Conservation (phyloP, 495 filamentous ascomycete genomes). For the Lentithecium fluviatile region DNA sequence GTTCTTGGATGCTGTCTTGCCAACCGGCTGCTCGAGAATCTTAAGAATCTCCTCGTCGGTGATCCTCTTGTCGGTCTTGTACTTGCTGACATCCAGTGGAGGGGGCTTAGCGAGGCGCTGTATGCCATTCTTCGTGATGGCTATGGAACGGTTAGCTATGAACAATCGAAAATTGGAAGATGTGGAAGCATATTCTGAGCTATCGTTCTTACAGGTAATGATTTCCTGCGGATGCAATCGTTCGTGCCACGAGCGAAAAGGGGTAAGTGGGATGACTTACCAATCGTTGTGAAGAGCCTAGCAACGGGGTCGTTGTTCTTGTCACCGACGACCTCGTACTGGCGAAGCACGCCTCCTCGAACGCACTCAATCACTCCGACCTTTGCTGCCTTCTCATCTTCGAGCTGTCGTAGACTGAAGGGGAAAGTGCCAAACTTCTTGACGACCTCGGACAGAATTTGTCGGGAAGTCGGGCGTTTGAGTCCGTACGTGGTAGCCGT, state of each 20-base stretch:
- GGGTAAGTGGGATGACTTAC: conserved; percentile 50
- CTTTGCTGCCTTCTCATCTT: conserved; percentile 95
- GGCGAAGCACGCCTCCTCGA: conserved; percentile 80
- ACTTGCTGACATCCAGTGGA: conserved; percentile 67
- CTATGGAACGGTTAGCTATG: conserved; percentile 46
- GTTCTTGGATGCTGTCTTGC: conserved; percentile 69
- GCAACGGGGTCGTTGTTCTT: conserved; percentile 81
- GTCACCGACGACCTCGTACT: conserved; percentile 93
- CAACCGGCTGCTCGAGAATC: conserved; percentile 83
- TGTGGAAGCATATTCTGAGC: not conserved
- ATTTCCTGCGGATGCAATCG: not conserved
- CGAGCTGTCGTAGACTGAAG: conserved; percentile 94
- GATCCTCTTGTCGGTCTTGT: conserved; percentile 96
- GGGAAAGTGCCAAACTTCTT: conserved; percentile 98
- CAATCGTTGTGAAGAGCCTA: conserved; percentile 83
- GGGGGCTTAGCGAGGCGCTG: conserved; percentile 77
- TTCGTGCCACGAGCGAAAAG: not conserved
- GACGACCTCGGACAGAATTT: conserved; percentile 85
- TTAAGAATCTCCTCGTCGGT: conserved; percentile 90
- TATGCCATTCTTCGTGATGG: conserved; percentile 96
- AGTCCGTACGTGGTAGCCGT: conserved; percentile 85
- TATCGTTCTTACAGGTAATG: not conserved
- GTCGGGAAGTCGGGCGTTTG: conserved; percentile 87
- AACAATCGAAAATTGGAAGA: not conserved
- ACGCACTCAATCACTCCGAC: conserved; percentile 95